Base-by-base conservation (phyloP, 495 filamentous ascomycete species). In the Daldinia loculata region DNA sequence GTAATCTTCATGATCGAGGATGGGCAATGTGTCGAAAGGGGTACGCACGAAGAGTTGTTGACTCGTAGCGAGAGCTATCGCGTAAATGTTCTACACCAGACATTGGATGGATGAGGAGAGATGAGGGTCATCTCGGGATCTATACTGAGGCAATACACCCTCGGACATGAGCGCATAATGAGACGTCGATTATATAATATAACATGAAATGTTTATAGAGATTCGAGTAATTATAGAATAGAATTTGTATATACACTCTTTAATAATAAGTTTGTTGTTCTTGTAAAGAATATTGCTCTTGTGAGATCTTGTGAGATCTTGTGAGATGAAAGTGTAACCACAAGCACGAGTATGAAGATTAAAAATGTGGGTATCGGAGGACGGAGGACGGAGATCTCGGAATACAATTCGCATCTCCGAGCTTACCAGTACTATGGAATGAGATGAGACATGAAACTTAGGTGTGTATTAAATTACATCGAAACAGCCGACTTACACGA, bases 1-100 rank as follows among this genome's bases (percentile, higher is more conserved):
- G 78, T 84, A 9, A 97, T 95, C 52, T 89, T 93, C 68, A 86
- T 93, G 71, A 86, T 97, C 65, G 89, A 93, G 65, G 84, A 82
- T 5, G 92, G 92, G 0, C 76, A 73, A 39, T 85, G 91, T 63
- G 84, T 91, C 53, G 91, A 94, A 67, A 74, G 77, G 39, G 92
- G 93, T 0, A 88, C 86, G 50, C 92, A 93, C 76, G 82, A 84
- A 7, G 89, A 92, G 72, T 73, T 95, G 74, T 72, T 93, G 32
- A 78, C 79, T 53, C 80, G 84, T 50, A 84, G 83, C 7, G 88
- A 87, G 52, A 84, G 82, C 56, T 92, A 91, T 79, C 68, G 86
- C 43, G 78, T 81, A 0, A 89, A 89, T 72, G 87, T 80, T 5
- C 71, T 81, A 66, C 79, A 82, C 19, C 82, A 84, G 72, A 81